phyloP scores from a whole-genome alignment of 257 asterid genomes.

The Eucommia ulmoides region DNA sequence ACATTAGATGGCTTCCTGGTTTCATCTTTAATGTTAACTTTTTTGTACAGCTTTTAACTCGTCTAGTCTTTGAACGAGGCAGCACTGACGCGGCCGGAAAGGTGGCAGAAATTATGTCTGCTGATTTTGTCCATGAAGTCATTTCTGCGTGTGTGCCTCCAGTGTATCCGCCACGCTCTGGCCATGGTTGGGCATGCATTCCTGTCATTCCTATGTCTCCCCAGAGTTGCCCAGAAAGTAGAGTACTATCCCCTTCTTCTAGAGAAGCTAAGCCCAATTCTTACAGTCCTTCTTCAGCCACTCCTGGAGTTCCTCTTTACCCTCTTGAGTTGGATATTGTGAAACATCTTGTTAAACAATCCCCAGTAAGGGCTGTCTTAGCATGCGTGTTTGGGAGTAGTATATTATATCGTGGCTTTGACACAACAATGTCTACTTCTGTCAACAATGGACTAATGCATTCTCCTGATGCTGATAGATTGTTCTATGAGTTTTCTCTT shows the following conservation, averaged over 20 bases:
- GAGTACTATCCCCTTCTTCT: slow-evolving; percentile 59
- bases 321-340: slow-evolving; percentile 86
- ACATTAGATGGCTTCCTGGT: not conserved
- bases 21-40: slow-evolving; percentile 9
- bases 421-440: slow-evolving; percentile 57
- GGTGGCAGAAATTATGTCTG: slow-evolving; percentile 90
- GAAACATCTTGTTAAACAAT: slow-evolving; percentile 85
- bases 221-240: slow-evolving; percentile 46
- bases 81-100: slow-evolving; percentile 96
- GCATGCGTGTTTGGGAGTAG: slow-evolving; percentile 97
- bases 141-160: slow-evolving; percentile 98
- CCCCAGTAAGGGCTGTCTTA: slow-evolving; percentile 91
- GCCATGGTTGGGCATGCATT: slow-evolving; percentile 96
- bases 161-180: slow-evolving; percentile 94
- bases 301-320: slow-evolving; percentile 76
- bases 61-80: slow-evolving; percentile 82
- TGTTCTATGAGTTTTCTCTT: slow-evolving; percentile 83
- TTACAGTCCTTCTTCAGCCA: slow-evolving; percentile 75
- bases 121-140: slow-evolving; percentile 95
- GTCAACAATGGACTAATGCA: slow-evolving; percentile 46
- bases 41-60: slow-evolving; percentile 79
- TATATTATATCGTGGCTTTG: slow-evolving; percentile 70
- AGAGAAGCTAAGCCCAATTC: slow-evolving; percentile 82
- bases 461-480: slow-evolving; percentile 66
- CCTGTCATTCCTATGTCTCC: slow-evolving; percentile 79